phyloP scores from a whole-genome alignment of 345 rosid genomes.

The Leavenworthia alabamica region DNA sequence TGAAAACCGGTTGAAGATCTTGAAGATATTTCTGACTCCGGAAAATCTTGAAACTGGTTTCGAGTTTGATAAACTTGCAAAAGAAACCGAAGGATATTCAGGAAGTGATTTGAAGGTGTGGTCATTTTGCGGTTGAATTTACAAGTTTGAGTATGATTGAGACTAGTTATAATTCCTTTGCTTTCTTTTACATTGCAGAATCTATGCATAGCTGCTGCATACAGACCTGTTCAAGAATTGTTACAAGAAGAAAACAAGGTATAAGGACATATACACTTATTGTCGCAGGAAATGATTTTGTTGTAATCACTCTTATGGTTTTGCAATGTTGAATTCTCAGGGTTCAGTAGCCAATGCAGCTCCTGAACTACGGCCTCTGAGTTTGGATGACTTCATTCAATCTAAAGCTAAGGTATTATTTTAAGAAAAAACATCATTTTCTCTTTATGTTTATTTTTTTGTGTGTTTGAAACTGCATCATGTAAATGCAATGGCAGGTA shows the following conservation, averaged over 20 bases:
- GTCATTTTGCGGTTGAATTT: neutral
- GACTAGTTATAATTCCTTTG: neutral
- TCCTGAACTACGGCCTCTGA: slow-evolving; percentile 53
- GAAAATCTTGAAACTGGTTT: slow-evolving; percentile 64
- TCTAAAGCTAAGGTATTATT: slow-evolving; percentile 78
- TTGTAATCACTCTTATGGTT: neutral
- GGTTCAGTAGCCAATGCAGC: slow-evolving; percentile 33
- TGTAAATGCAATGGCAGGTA: slow-evolving; percentile 39
- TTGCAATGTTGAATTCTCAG: slow-evolving; percentile 30
- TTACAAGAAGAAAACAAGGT: slow-evolving; percentile 75
- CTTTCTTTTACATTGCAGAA: slow-evolving; percentile 46
- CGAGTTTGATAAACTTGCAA: slow-evolving; percentile 63
- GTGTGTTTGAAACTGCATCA: neutral
- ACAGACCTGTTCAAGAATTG: slow-evolving; percentile 95
- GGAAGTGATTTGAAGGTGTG: slow-evolving; percentile 98
- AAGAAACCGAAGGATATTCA: slow-evolving; percentile 86
- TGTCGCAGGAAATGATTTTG: neutral
- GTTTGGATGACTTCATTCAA: slow-evolving; percentile 67
- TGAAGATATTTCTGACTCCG: slow-evolving; percentile 61
- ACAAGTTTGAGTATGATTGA: neutral
- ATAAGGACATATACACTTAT: neutral
- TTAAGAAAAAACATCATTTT: neutral
- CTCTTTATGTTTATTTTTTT: neutral
- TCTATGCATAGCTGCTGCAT: slow-evolving; percentile 94
- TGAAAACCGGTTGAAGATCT: slow-evolving; percentile 76